These are phyloP conservation scores for Syncephalastrum racemosum DNA, from an alignment of 371 early-diverging fungal species.

Conservation along the genomic window DNA sequence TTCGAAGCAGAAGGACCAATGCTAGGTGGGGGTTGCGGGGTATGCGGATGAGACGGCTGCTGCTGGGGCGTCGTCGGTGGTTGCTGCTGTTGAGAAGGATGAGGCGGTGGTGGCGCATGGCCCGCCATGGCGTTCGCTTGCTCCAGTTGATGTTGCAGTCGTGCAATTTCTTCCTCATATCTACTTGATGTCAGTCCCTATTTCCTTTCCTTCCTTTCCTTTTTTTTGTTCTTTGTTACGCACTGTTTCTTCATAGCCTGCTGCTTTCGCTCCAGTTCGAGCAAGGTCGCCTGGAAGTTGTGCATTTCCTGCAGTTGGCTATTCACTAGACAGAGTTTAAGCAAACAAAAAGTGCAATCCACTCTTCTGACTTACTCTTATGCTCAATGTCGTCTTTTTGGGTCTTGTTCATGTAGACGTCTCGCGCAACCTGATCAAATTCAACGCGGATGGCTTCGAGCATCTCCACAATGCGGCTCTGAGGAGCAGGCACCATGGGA, in stretches of 20 bases:
- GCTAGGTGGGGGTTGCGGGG: conserved; percentile 41
- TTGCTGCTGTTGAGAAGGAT: conserved; percentile 27
- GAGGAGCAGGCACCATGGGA: conserved; percentile 77
- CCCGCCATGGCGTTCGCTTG: conserved; percentile 34
- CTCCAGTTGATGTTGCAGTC: conserved; percentile 49
- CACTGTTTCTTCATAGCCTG: conserved; percentile 74
- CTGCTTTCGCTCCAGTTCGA: conserved; percentile 82
- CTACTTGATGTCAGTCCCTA: conserved; percentile 20
- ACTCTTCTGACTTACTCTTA: conserved; percentile 62
- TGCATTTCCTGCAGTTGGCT: conserved; percentile 81
- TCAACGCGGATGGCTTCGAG: conserved; percentile 84
- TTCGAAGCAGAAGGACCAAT: conserved; percentile 51
- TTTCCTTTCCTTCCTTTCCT: conserved; percentile 48
- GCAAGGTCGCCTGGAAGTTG: conserved; percentile 75
- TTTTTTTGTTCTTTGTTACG: conserved; percentile 8
- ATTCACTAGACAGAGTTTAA: conserved; percentile 41
- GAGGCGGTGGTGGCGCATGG: conserved; percentile 21
- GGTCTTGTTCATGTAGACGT: conserved; percentile 69
- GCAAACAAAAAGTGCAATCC: neutral
- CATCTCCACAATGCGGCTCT: conserved; percentile 77
- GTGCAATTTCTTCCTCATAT: conserved; percentile 50
- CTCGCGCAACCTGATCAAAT: conserved; percentile 81
- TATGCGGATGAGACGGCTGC: conserved; percentile 16
- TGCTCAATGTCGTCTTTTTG: conserved; percentile 91
- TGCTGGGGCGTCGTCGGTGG: conserved; percentile 19